Evolutionary conservation across 164 flowering plant genomes (phyloP), one percentile per base, ranked within the genome.

Genomic region (Magnolia kwangsiensis): DNA sequence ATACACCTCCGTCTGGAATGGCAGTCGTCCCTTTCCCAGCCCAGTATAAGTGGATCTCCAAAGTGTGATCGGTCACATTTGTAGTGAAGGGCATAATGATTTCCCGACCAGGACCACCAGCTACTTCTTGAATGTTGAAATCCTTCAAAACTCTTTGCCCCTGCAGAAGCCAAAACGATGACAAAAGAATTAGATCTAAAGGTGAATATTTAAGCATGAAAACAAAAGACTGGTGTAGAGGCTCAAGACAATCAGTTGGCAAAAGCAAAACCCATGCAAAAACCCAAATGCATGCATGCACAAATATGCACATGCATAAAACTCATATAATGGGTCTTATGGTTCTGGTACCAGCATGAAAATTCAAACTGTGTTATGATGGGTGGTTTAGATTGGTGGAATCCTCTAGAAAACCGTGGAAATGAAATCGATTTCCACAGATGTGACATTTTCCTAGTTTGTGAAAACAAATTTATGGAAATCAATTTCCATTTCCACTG

Each of bases 21-120:
- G 86, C 85, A 21, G 77, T 87, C 6, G 96, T 88, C 73, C 98
- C 98, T 81, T 89, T 90, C 6, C 98, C 96, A 11, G 86, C 63
- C 96, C 98, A 93, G 78, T 87, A 89, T 72, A 91, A 81, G 76
- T 84, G 90, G 77, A 93, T 90, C 83, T 90, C 93, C 74, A 93
- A 51, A 27, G 90, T 88, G 76, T 85, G 85, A 24, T 73, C 50
- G 0, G 72, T 80, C 5, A 87, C 88, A 73, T 14, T 58, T 1
- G 72, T 79, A 49, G 24, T 75, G 71, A 75, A 79, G 10, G 29
- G 45, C 24, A 4, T 67, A 9, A 71, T 58, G 3, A 79, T 19
- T 14, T 24, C 77, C 68, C 74, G 83, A 63, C 80, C 82, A 72
- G 76, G 79, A 7, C 89, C 90, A 11, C 72, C 69, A 14, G 90